Base-by-base conservation (phyloP, 2,329 filamentous ascomycete species). In the Daldinia eschscholtzii region DNA sequence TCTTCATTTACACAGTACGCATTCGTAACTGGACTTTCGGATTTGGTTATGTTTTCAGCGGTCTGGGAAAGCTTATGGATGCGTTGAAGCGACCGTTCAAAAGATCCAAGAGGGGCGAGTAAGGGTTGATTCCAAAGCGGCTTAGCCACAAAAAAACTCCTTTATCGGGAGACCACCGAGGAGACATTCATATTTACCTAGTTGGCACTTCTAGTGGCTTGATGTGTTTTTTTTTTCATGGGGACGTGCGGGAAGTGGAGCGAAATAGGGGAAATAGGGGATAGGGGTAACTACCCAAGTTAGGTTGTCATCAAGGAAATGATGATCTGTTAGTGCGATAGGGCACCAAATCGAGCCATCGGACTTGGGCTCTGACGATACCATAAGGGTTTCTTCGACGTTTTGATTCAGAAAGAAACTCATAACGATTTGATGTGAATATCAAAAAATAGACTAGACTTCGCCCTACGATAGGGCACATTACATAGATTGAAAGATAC, bases 1-100 rank as follows among this genome's bases (percentile, higher is more conserved):
- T 93, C 80, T 93, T 94, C 76, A 89, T 93, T 64, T 94, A 91
- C 80, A 91, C 88, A 2, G 89, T 93, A 6, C 84, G 92, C 18
- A 87, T 93, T 61, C 86, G 85, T 70, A 87, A 89, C 6, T 93
- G 91, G 90, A 87, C 80, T 23, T 93, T 93, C 78, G 92, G 91
- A 0, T 83, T 93, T 65, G 87, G 87, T 0, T 81, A 80, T 48
- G 28, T 92, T 2, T 90, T 89, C 76, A 68, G 74, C 6, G 57
- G 61, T 7, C 50, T 76, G 0, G 75, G 75, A 35, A 75, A 79
- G 76, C 18, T 73, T 1, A 69, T 74, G 48, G 62, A 72, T 42
- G 18, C 75, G 73, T 59, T 83, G 76, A 65, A 76, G 80, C 76
- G 78, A 80, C 64, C 72, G 2, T 74, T 77, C 23, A 67, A 61